These are phyloP conservation scores for Ilyonectria robusta DNA, from an alignment of 2,329 filamentous ascomycete genomes.

Conservation along the genomic window DNA sequence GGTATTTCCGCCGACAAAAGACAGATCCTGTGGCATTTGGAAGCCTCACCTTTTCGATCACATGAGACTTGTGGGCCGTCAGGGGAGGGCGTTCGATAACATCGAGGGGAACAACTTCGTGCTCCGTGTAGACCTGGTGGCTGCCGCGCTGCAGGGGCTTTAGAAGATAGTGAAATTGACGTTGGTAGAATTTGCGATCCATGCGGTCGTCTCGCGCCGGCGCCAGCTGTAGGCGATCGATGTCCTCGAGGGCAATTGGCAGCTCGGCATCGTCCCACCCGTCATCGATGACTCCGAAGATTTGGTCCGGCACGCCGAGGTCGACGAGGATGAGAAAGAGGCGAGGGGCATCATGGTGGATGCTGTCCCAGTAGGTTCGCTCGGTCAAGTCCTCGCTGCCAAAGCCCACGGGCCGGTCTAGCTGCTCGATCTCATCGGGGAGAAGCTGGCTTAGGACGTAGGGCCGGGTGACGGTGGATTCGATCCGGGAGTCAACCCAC, in stretches of 20 bases:
- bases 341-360: constrained; percentile 76
- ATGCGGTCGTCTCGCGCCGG: constrained; percentile 71
- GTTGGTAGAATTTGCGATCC: constrained; percentile 78
- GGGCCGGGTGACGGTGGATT: constrained; percentile 76
- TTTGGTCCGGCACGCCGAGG: constrained; percentile 78
- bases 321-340: constrained; percentile 81
- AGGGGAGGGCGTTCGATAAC: constrained; percentile 71
- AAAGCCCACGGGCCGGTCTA: constrained; percentile 76
- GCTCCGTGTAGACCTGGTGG: constrained; percentile 75
- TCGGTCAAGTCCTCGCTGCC: constrained; percentile 76
- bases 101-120: constrained; percentile 79
- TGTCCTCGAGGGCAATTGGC: constrained; percentile 76
- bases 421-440: constrained; percentile 72
- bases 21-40: constrained; percentile 71
- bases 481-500: constrained; percentile 81
- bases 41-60: constrained; percentile 73
- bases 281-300: constrained; percentile 81
- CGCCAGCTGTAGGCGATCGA: constrained; percentile 74
- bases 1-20: constrained; percentile 71
- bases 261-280: constrained; percentile 84
- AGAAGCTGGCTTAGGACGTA: constrained; percentile 77
- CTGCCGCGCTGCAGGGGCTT: constrained; percentile 72
- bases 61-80: constrained; percentile 53
- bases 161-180: constrained; percentile 80
- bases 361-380: constrained; percentile 85